phyloP scores from a whole-genome alignment of 441 rosid genomes.

The Isatis lusitanica region DNA sequence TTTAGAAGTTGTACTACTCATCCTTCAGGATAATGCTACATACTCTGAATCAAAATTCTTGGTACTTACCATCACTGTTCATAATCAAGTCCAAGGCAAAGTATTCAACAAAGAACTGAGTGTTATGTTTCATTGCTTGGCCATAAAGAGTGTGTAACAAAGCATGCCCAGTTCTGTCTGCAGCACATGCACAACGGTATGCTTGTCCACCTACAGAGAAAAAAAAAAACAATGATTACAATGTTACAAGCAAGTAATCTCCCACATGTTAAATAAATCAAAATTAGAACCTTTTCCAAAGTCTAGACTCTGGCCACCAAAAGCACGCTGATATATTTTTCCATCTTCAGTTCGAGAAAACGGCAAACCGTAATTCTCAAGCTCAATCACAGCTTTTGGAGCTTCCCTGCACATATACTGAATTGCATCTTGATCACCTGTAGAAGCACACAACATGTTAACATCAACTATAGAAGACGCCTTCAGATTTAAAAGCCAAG shows the following conservation, averaged over 20 bases:
- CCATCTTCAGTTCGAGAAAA: conserved; percentile 96
- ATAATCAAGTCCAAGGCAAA: conserved; percentile 89
- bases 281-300: conserved; percentile 71
- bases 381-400: conserved; percentile 94
- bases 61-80: conserved; percentile 65
- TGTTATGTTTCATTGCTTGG: conserved; percentile 96
- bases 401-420: conserved; percentile 98
- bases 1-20: neutral
- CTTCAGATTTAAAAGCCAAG: neutral
- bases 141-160: conserved; percentile 90
- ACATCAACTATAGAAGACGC: neutral
- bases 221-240: neutral
- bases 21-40: neutral
- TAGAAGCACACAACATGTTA: neutral
- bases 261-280: neutral
- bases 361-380: conserved; percentile 87
- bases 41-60: neutral
- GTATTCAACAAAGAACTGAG: conserved; percentile 91
- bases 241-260: neutral
- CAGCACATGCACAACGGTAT: conserved; percentile 98
- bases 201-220: conserved; percentile 79
- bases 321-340: conserved; percentile 90
- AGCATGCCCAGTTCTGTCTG: conserved; percentile 96
- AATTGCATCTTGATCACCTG: conserved; percentile 98
- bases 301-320: conserved; percentile 92